phyloP scores from a whole-genome alignment of 2,329 filamentous ascomycete species.

The Talaromyces piceae region DNA sequence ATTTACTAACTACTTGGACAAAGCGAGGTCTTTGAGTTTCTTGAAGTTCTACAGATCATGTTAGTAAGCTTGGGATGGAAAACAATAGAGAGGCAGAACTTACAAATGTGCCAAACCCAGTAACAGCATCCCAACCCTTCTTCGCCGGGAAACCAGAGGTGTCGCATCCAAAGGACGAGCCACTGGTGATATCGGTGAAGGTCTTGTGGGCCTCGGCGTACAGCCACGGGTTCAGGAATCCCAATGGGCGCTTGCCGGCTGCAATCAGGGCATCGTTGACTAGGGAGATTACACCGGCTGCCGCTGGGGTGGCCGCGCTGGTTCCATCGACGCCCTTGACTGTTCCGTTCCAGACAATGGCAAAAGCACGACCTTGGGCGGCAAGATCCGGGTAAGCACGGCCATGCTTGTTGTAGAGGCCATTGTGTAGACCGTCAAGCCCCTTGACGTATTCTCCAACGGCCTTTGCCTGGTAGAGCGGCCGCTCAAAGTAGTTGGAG shows the following conservation, averaged over 20 bases:
- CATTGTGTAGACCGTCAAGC: conserved; percentile 28
- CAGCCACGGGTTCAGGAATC: conserved; percentile 56
- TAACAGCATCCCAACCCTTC: conserved; percentile 25
- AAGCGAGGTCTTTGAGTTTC: conserved; percentile 1
- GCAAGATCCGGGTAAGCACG: conserved; percentile 57
- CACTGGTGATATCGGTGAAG: conserved; percentile 43
- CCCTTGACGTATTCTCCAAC: conserved; percentile 35
- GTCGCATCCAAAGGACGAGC: conserved; percentile 42
- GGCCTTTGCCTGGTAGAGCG: conserved; percentile 35
- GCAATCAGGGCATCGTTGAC: conserved; percentile 55
- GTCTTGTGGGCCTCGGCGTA: conserved; percentile 39
- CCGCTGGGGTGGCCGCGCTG: conserved; percentile 50
- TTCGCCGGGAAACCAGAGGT: conserved; percentile 7
- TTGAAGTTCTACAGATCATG: background rate
- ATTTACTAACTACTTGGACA: background rate
- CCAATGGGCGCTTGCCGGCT: conserved; percentile 43
- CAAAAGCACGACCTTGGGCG: conserved; percentile 32
- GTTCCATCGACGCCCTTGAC: conserved; percentile 30
- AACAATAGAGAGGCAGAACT: background rate
- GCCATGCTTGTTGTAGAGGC: conserved; percentile 43
- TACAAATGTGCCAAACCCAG: conserved; percentile 22
- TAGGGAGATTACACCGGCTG: conserved; percentile 52
- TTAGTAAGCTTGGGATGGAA: background rate
- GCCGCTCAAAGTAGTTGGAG: conserved; percentile 39
- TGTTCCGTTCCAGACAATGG: conserved; percentile 15